Evolutionary conservation across 805 yeast genomes (phyloP), one percentile per base, ranked within the genome.

Genomic region (Jamesozyma rosinii): DNA sequence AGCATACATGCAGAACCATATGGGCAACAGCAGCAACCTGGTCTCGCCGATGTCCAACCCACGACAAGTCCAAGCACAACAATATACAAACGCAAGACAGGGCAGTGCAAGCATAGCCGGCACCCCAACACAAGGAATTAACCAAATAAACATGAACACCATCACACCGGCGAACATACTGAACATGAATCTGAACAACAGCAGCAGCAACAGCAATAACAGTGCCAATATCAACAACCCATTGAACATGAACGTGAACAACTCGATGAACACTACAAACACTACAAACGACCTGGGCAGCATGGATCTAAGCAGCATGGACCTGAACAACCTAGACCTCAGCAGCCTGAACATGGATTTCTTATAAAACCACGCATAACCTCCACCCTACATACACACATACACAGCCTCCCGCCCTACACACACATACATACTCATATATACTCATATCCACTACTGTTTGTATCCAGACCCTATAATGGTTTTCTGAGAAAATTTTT

Each of bases 291-390:
- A 32, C 24, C 48, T 50, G 19, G 54, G 47, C 37, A 49, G 52
- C 17, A 38, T 55, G 29, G 64, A 58, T 42, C n/a, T 34, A 17
- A 20, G 14, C n/a, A 34, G 19, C 37, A 6, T 34, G n/a, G 37
- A 34, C 20, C 26, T 34, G 14, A 56, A 55, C 40, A 55, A 53
- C 41, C 37, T 61, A 20, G 65, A 61, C 38, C 49, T 61, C 11
- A 51, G 58, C 24, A 52, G 46, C 30, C 48, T 58, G 15, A 58
- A 55, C 42, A 53, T 61, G 58, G 64, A 61, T 38, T 59, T 61
- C 49, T 41, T 60, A 22, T 57, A 45, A 45, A n/a, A n/a, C n/a
- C n/a, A n/a, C n/a, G n/a, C n/a, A n/a, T n/a, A n/a, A n/a, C n/a
- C n/a, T n/a, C n/a, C n/a, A n/a, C n/a, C n/a, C n/a, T n/a, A n/a